Base-by-base conservation (phyloP, 2,329 filamentous ascomycete genomes). In the Aspergillus pseudonomiae region DNA sequence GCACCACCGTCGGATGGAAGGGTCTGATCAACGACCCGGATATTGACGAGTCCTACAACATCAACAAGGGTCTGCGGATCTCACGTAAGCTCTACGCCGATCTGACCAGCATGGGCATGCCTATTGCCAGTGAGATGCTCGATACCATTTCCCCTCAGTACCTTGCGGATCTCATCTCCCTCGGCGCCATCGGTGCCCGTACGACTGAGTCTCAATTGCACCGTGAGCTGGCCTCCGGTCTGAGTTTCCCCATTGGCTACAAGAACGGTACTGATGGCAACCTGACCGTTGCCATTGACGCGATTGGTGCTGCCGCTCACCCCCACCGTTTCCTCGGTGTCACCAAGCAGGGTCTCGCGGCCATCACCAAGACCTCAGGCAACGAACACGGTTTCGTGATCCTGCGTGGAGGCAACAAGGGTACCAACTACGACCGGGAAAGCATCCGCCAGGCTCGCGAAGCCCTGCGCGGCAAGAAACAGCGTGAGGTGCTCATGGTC, bases 331-430 rank as follows among this genome's bases (percentile, higher is more conserved):
- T 99, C 85, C 91, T 99, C 85, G 94, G 94, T 80, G 95, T 99
- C 57, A 99, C 95, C 36, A 99, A 99, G 85, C 94, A 97, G 76
- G 95, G 95, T 65, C 85, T 97, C 65, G 95, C 94, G 53, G 94
- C 95, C 66, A 98, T 99, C 72, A 97, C 94, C 57, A 89, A 92
- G 79, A 99, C 95, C 19, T 88, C 86, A 62, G 95, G 95, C 61
- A 99, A 99, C 79, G 91, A 97, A 81, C 93, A 99, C 81, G 96
- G 95, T 75, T 99, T 99, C 76, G 92, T 98, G 58, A 97, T 99
- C 74, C 85, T 99, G 65, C 89, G 95, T 66, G 95, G 95, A 68
- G 95, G 95, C 67, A 94, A 88, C 74, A 92, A 89, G 79, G 95
- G 95, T 14, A 93, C 95, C 70, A 99, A 99, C 84, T 99, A 89